Evolutionary conservation across 148 eudicot genomes (phyloP).

Genomic region (Vaccinium myrtillus): DNA sequence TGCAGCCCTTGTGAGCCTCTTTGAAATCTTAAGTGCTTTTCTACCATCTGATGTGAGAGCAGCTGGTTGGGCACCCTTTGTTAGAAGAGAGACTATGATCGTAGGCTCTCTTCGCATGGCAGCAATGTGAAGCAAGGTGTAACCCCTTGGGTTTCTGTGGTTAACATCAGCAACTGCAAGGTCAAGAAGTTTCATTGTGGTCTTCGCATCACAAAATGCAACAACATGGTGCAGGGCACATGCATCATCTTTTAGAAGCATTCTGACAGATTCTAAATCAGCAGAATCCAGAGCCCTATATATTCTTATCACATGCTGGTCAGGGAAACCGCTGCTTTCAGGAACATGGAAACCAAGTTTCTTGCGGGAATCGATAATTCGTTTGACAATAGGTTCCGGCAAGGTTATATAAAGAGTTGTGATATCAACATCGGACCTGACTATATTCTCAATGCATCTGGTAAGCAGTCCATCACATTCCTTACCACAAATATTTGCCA

Average conservation of each 20-base stretch:
- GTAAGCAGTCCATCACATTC: constrained; percentile 54
- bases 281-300: constrained; percentile 90
- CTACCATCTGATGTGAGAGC: constrained; percentile 77
- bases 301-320: constrained; percentile 82
- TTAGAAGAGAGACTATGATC: constrained; percentile 74
- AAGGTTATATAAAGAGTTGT: constrained; percentile 66
- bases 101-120: constrained; percentile 88
- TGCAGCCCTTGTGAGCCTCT: constrained; percentile 66
- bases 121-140: constrained; percentile 81
- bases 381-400: constrained; percentile 54
- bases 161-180: constrained; percentile 75
- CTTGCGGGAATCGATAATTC: constrained; percentile 53
- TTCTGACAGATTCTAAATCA: constrained; percentile 80
- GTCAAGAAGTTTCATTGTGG: constrained; percentile 77
- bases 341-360: constrained; percentile 50
- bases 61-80: constrained; percentile 82
- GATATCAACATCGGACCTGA: constrained; percentile 60
- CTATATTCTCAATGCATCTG: constrained; percentile 56
- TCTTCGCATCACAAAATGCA: constrained; percentile 79
- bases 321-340: constrained; percentile 45
- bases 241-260: constrained; percentile 77
- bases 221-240: constrained; percentile 89
- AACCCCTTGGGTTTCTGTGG: constrained; percentile 50
- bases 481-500: constrained; percentile 60
- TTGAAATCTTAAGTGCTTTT: constrained; percentile 75